Evolutionary conservation across 2,329 filamentous ascomycete genomes (phyloP).

Genomic region (Pseudogymnoascus sp.): DNA sequence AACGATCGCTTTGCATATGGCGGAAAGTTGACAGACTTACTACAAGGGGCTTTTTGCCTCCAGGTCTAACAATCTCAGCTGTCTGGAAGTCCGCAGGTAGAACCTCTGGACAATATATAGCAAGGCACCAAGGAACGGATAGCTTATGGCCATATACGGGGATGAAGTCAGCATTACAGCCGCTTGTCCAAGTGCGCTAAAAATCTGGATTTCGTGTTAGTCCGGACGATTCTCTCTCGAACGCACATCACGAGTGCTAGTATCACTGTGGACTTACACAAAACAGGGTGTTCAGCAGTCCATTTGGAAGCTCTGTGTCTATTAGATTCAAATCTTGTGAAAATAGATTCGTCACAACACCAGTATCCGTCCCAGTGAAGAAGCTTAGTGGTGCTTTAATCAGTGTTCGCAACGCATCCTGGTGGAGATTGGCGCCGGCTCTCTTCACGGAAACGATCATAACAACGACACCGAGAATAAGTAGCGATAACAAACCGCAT

Average conservation of each 20-base stretch:
- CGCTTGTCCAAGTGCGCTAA: neutral
- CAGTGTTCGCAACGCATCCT: constrained; percentile 18
- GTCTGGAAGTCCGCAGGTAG: constrained; percentile 39
- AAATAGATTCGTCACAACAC: constrained; percentile 40
- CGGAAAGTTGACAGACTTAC: neutral
- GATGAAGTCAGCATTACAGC: neutral
- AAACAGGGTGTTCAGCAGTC: constrained; percentile 12
- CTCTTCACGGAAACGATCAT: constrained; percentile 20
- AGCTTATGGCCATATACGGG: constrained; percentile 9
- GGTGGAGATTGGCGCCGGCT: constrained; percentile 23
- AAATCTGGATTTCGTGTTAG: neutral
- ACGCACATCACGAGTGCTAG: neutral
- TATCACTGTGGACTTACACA: constrained; percentile 8
- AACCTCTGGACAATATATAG: constrained; percentile 28
- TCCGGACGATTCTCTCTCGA: too few relatives aligned
- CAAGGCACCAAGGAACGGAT: constrained; percentile 1
- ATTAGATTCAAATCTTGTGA: constrained; percentile 34
- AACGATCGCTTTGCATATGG: neutral
- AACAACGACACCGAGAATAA: constrained; percentile 18
- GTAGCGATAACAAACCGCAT: constrained; percentile 19
- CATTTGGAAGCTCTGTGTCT: constrained; percentile 18
- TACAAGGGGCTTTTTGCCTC: constrained; percentile 37
- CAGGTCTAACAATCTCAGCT: constrained; percentile 39
- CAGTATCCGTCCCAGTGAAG: constrained; percentile 37
- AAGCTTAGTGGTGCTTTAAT: constrained; percentile 34